A percentile compares a stretch with the other conserved stretches of the same genome.
These are phyloP conservation scores for Debaryomycetaceae sp. DNA, from an alignment of 1,139 yeast genomes.

Conservation along the genomic window DNA sequence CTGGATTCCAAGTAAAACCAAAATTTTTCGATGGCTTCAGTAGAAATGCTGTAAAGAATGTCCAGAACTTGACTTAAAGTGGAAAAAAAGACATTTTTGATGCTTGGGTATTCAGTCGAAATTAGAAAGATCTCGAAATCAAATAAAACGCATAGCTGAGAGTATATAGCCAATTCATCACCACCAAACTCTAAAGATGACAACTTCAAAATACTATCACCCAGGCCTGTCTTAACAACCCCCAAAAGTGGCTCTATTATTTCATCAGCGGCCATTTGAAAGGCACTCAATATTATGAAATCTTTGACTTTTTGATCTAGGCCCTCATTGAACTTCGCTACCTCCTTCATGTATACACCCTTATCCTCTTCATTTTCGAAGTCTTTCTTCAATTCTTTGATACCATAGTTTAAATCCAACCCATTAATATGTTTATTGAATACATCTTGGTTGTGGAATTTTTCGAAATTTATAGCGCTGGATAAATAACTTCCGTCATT, in stretches of 20 bases:
- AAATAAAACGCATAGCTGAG: conserved; percentile 17
- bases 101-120: conserved; percentile 8
- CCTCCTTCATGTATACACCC: conserved; percentile 6
- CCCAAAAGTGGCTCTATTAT: conserved; percentile 7
- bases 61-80: conserved; percentile 19
- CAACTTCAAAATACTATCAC: not conserved
- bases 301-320: conserved; percentile 16
- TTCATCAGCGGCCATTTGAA: conserved; percentile 14
- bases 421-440: conserved; percentile 3
- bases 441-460: conserved; percentile 1
- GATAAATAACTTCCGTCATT: conserved; percentile 2
- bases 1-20: conserved; percentile 42
- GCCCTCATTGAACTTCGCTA: conserved; percentile 16
- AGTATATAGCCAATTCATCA: conserved; percentile 10
- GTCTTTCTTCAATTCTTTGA: conserved; percentile 2
- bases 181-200: conserved; percentile 2
- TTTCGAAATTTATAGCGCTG: conserved; percentile 1
- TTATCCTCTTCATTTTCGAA: conserved; percentile 7
- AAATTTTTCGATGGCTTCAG: conserved; percentile 21
- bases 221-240: not conserved
- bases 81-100: conserved; percentile 23
- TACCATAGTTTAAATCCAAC: conserved; percentile 3
- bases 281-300: conserved; percentile 16
- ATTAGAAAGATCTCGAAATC: conserved; percentile 23
- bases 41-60: conserved; percentile 19